phyloP scores from a whole-genome alignment of 1,284 basidiomycete genomes.

The Fomes fomentarius region DNA sequence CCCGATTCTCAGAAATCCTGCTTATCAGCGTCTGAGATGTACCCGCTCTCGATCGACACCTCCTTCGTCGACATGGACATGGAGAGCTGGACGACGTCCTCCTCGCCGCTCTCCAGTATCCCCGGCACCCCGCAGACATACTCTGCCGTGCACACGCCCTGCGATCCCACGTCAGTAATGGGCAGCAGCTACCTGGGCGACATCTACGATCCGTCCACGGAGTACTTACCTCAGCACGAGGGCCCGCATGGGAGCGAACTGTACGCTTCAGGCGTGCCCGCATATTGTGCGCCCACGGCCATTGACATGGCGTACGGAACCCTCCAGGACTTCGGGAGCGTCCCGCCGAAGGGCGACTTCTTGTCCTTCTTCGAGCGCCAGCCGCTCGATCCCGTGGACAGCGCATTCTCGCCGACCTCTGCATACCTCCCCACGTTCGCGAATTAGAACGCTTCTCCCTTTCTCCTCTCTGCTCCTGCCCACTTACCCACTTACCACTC shows the following conservation, averaged over 20 bases:
- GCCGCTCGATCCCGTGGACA: slow-evolving; percentile 15
- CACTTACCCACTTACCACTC: slow-evolving; percentile 20
- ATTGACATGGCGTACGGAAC: slow-evolving; percentile 23
- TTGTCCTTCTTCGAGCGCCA: slow-evolving; percentile 21
- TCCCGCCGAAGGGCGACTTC: slow-evolving; percentile 19
- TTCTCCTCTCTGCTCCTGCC: too few relatives aligned
- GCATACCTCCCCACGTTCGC: slow-evolving; percentile 18
- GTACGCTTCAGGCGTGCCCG: slow-evolving; percentile 11
- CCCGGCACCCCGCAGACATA: slow-evolving; percentile 34
- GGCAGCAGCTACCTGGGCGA: slow-evolving; percentile 19
- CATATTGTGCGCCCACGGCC: slow-evolving; percentile 15
- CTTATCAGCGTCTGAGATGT: slow-evolving; percentile 23
- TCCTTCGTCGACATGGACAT: slow-evolving; percentile 27
- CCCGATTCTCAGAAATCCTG: slow-evolving; percentile 19
- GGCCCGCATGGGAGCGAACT: slow-evolving; percentile 11
- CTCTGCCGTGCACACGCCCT: slow-evolving; percentile 17
- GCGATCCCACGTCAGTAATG: slow-evolving; percentile 18
- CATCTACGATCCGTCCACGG: slow-evolving; percentile 20
- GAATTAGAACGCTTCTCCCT: slow-evolving; percentile 23
- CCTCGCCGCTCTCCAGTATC: slow-evolving; percentile 36
- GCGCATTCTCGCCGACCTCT: slow-evolving; percentile 20
- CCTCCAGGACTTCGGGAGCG: slow-evolving; percentile 17
- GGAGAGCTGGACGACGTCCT: slow-evolving; percentile 23
- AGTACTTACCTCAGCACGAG: slow-evolving; percentile 25
- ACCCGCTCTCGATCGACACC: slow-evolving; percentile 32